Conservation (phyloP, 2,329 filamentous ascomycete species). For the Sclerotiophoma versabilis region DNA sequence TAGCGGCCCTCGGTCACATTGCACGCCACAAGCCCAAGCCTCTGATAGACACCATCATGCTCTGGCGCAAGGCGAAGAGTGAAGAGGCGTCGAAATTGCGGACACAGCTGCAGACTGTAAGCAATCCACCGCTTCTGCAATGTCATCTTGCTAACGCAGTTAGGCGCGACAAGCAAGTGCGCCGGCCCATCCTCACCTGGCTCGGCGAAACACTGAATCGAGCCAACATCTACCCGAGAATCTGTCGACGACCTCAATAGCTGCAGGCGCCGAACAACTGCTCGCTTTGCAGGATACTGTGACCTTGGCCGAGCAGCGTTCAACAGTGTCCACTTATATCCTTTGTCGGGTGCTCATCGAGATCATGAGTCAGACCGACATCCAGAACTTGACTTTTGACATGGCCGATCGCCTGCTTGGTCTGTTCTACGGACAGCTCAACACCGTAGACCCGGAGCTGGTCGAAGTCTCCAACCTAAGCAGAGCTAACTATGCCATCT, state of each 20-base stretch:
- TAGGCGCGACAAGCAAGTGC: constrained; percentile 41
- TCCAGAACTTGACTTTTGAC: constrained; percentile 82
- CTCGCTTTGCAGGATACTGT: constrained; percentile 71
- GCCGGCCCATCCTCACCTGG: constrained; percentile 32
- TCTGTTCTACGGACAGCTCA: constrained; percentile 96
- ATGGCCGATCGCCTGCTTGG: constrained; percentile 94
- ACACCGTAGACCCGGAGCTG: constrained; percentile 84
- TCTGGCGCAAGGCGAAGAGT: constrained; percentile 96
- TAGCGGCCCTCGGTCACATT: constrained; percentile 91
- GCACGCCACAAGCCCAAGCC: constrained; percentile 93
- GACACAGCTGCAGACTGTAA: constrained; percentile 41
- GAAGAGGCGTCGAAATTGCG: constrained; percentile 69
- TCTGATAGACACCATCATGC: constrained; percentile 95
- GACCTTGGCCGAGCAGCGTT: constrained; percentile 82
- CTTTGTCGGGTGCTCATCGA: constrained; percentile 92
- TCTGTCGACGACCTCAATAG: constrained; percentile 34
- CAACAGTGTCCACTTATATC: constrained; percentile 94
- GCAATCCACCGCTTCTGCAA: neutral
- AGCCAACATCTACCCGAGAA: constrained; percentile 36
- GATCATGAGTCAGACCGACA: constrained; percentile 87
- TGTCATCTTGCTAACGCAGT: constrained; percentile 23
- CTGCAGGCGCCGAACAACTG: constrained; percentile 39
- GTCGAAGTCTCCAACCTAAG: constrained; percentile 79
- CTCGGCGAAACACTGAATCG: constrained; percentile 48
- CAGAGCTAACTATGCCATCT: constrained; percentile 94